Conservation (phyloP, 305 asterid species). For the Fraxinus greggii region DNA sequence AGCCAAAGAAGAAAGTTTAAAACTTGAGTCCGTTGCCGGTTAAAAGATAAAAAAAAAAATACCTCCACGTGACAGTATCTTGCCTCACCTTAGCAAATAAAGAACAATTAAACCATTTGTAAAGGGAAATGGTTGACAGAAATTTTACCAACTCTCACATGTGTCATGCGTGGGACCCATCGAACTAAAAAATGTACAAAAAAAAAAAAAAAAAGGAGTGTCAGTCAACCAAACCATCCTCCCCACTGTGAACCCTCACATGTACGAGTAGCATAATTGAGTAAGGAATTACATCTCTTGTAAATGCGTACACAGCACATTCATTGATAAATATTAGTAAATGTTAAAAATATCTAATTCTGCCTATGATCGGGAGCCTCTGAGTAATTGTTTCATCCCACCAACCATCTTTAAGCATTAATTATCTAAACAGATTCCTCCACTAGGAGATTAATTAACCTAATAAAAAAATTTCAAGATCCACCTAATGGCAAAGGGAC, state of each 20-base stretch:
- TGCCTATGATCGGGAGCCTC: not conserved
- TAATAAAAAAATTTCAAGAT: constrained; percentile 1
- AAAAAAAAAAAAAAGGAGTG: no score
- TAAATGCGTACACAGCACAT: not conserved
- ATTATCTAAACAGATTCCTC: constrained; percentile 4
- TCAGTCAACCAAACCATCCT: no score
- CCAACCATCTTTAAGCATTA: not conserved
- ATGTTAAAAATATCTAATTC: not conserved
- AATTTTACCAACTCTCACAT: no score
- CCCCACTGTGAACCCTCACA: no score
- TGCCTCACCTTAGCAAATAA: constrained; percentile 49
- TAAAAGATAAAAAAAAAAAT: constrained; percentile 33
- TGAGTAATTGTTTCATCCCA: not conserved
- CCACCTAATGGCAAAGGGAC: not conserved
- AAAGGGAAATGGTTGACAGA: no score
- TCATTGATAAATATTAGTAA: not conserved
- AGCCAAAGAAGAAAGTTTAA: not conserved
- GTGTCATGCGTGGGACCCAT: no score
- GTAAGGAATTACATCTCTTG: constrained; percentile 31
- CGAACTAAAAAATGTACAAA: no score
- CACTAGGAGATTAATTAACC: constrained; percentile 8
- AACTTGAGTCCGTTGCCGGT: not conserved
- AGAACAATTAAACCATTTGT: no score
- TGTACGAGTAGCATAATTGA: no score
- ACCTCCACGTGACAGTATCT: constrained; percentile 16